Percentiles rank a stretch among this genome's conserved stretches.
Conservation (phyloP, 148 eudicot species). For the Gaultheria prostrata region DNA sequence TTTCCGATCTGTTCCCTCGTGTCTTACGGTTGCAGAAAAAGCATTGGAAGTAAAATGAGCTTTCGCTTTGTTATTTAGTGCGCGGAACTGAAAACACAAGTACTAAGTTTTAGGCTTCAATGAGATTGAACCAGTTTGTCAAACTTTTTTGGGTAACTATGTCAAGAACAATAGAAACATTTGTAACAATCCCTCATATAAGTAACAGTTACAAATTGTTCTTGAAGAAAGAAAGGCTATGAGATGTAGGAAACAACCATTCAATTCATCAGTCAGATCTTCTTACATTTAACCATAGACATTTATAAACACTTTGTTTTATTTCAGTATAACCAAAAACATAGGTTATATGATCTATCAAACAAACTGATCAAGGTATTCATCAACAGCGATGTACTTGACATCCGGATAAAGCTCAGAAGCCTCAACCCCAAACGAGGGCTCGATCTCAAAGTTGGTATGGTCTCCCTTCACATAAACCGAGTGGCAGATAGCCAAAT, state of each 20-base stretch:
- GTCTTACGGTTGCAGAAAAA: background rate
- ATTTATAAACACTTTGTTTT: background rate
- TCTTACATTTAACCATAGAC: background rate
- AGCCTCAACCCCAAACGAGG: slow-evolving; percentile 66
- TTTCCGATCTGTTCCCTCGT: background rate
- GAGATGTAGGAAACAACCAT: background rate
- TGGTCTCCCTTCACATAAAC: slow-evolving; percentile 59
- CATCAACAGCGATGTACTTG: slow-evolving; percentile 62
- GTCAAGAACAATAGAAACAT: background rate
- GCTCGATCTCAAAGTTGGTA: slow-evolving; percentile 51
- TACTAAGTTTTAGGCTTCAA: background rate
- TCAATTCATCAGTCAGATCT: background rate
- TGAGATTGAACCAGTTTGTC: background rate
- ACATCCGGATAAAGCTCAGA: slow-evolving; percentile 77
- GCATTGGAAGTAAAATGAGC: background rate
- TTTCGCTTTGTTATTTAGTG: background rate
- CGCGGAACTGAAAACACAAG: background rate
- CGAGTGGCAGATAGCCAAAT: slow-evolving; percentile 47
- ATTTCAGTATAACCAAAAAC: background rate
- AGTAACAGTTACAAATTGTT: background rate
- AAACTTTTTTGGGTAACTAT: background rate
- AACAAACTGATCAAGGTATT: slow-evolving; percentile 47
- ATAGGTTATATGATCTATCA: slow-evolving; percentile 13
- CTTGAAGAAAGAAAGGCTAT: background rate
- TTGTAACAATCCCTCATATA: background rate